Conservation (phyloP, 1,284 basidiomycete species). For the Sporisorium iseilematis-ciliati region DNA sequence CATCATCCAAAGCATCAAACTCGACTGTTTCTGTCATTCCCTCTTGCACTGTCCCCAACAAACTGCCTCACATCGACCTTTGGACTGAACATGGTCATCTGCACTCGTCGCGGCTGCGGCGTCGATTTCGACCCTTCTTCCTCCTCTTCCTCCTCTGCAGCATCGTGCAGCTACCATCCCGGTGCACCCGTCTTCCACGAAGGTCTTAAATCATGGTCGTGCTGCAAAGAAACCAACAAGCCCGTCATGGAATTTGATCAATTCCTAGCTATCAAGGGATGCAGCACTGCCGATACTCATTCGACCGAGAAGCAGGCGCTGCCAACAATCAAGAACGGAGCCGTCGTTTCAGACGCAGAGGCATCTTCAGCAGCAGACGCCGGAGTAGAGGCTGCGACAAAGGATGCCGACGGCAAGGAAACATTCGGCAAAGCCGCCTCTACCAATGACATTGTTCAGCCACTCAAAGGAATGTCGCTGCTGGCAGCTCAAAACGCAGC, state of each 20-base stretch:
- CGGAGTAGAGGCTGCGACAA: constrained; percentile 9
- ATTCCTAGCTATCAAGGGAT: constrained; percentile 64
- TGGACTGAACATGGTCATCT: constrained; percentile 59
- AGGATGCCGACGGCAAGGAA: constrained; percentile 46
- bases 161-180: constrained; percentile 62
- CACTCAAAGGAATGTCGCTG: constrained; percentile 41
- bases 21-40: too few relatives aligned
- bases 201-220: constrained; percentile 69
- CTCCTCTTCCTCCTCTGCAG: constrained; percentile 9
- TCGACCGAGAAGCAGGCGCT: constrained; percentile 55
- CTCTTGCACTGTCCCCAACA: not conserved
- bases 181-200: constrained; percentile 69
- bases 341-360: constrained; percentile 30
- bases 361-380: constrained; percentile 12
- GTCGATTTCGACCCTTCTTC: constrained; percentile 50
- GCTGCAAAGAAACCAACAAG: constrained; percentile 68
- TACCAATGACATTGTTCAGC: constrained; percentile 30
- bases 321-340: constrained; percentile 42
- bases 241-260: constrained; percentile 69
- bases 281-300: constrained; percentile 50
- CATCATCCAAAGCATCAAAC: constrained; percentile 8
- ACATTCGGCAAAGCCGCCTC: constrained; percentile 24
- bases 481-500: constrained; percentile 45
- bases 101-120: constrained; percentile 66
- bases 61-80: not conserved